Percentiles rank a stretch among this genome's conserved stretches.
Conservation (phyloP, 495 filamentous ascomycete species). For the Annulohypoxylon bovei region DNA sequence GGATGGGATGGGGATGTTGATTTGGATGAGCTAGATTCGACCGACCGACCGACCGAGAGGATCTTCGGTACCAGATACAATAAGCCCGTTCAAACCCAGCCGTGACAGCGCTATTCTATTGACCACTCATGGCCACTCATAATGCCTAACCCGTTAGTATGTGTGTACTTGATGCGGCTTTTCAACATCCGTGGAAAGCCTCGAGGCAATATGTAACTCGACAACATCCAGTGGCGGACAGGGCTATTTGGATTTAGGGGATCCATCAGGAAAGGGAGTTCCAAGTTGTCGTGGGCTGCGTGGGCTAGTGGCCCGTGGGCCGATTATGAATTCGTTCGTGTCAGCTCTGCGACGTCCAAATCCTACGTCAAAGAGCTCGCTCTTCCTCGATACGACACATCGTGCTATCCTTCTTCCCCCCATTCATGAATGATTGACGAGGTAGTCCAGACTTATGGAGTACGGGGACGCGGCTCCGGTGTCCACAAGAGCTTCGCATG, state of each 20-base stretch:
- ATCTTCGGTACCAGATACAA: conserved; percentile 11
- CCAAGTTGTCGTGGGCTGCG: conserved; percentile 30
- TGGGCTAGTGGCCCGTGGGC: conserved; percentile 30
- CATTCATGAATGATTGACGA: conserved; percentile 11
- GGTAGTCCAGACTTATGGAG: conserved; percentile 33
- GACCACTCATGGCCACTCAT: background rate
- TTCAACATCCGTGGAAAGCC: conserved; percentile 27
- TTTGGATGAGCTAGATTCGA: conserved; percentile 18
- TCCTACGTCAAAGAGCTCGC: conserved; percentile 30
- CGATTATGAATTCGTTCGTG: conserved; percentile 26
- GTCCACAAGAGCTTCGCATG: conserved; percentile 25
- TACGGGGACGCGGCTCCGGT: conserved; percentile 38
- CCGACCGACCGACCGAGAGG: conserved; percentile 7
- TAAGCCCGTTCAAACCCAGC: conserved; percentile 8
- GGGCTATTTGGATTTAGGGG: conserved; percentile 32
- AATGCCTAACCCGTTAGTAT: background rate
- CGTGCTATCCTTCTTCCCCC: conserved; percentile 20
- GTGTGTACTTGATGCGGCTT: conserved; percentile 39
- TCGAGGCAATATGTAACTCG: conserved; percentile 29
- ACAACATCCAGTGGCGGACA: conserved; percentile 20
- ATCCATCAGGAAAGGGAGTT: conserved; percentile 11
- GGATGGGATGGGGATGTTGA: background rate
- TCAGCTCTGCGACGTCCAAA: conserved; percentile 32
- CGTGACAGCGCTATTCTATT: background rate
- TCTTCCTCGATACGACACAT: conserved; percentile 34